Evolutionary conservation across 2,329 filamentous ascomycete species (phyloP).

Genomic region (Xylaria sp.): DNA sequence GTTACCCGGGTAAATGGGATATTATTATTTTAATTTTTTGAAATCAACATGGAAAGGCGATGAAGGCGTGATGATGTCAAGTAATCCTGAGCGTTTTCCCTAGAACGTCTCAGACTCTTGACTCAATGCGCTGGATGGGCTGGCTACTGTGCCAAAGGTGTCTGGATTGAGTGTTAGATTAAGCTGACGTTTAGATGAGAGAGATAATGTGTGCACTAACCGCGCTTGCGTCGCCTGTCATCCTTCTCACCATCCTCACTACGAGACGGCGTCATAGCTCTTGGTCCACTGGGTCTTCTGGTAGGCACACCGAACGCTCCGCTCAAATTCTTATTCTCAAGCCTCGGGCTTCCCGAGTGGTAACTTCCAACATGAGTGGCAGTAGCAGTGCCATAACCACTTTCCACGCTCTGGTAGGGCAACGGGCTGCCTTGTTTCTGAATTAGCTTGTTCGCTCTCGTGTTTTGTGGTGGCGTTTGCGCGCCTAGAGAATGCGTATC

Average conservation of each 20-base stretch:
- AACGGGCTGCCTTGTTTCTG: constrained; percentile 64
- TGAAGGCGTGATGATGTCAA: constrained; percentile 44
- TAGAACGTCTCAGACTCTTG: constrained; percentile 66
- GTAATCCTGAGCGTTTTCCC: constrained; percentile 45
- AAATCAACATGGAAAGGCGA: constrained; percentile 48
- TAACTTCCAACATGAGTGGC: constrained; percentile 56
- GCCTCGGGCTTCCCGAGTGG: constrained; percentile 62
- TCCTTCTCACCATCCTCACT: constrained; percentile 58
- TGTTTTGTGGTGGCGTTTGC: constrained; percentile 58
- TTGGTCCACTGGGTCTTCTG: constrained; percentile 66
- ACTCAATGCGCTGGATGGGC: constrained; percentile 50
- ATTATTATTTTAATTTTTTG: constrained; percentile 30
- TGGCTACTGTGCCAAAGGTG: constrained; percentile 62
- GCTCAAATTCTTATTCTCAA: constrained; percentile 67
- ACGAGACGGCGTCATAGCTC: constrained; percentile 68
- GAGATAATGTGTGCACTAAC: constrained; percentile 51
- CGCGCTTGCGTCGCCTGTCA: constrained; percentile 66
- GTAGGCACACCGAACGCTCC: constrained; percentile 62
- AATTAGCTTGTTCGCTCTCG: constrained; percentile 61
- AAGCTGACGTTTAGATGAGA: neutral
- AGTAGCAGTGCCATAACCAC: constrained; percentile 62
- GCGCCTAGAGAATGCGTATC: constrained; percentile 51
- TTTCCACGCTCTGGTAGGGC: constrained; percentile 66
- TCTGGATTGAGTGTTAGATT: constrained; percentile 50
- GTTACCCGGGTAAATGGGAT: constrained; percentile 28